Evolutionary conservation across 371 early-diverging fungal species (phyloP).

Genomic region (Dichotomocladium elegans): DNA sequence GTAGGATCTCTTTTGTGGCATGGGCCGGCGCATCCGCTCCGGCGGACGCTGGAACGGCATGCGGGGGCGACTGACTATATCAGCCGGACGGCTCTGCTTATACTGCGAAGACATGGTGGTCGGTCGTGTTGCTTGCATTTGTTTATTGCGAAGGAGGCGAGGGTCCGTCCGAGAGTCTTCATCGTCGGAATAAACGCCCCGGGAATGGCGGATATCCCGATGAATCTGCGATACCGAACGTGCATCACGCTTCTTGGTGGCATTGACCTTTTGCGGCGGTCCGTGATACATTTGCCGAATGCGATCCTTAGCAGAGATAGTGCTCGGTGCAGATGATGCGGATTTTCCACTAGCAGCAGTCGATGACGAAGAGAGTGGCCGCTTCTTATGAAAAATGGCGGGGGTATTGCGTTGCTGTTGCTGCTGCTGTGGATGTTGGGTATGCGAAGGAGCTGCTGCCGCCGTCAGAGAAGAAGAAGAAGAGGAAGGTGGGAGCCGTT

Average conservation of each 20-base stretch:
- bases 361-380: neutral
- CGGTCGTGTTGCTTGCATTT: constrained; percentile 2
- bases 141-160: constrained; percentile 14
- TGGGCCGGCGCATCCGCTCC: constrained; percentile 1
- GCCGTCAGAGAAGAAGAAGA: neutral
- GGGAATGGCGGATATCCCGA: constrained; percentile 32
- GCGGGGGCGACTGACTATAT: constrained; percentile 7
- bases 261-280: constrained; percentile 18
- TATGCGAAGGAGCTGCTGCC: neutral
- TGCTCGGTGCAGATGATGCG: neutral
- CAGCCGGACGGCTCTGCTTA: neutral
- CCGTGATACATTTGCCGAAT: constrained; percentile 9
- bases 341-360: neutral
- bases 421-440: neutral
- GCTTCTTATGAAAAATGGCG: neutral
- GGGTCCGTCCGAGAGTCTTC: constrained; percentile 13
- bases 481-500: neutral
- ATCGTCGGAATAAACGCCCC: constrained; percentile 35
- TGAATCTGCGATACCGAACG: constrained; percentile 36
- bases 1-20: constrained; percentile 19
- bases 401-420: neutral
- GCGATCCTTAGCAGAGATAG: constrained; percentile 9
- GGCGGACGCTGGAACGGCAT: constrained; percentile 30
- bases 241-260: constrained; percentile 29
- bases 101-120: no score